A percentile compares a stretch with the other conserved stretches of the same genome.
These are phyloP conservation scores for Fusarium bactridioides DNA, from an alignment of 2,329 filamentous ascomycete genomes.

Conservation along the genomic window DNA sequence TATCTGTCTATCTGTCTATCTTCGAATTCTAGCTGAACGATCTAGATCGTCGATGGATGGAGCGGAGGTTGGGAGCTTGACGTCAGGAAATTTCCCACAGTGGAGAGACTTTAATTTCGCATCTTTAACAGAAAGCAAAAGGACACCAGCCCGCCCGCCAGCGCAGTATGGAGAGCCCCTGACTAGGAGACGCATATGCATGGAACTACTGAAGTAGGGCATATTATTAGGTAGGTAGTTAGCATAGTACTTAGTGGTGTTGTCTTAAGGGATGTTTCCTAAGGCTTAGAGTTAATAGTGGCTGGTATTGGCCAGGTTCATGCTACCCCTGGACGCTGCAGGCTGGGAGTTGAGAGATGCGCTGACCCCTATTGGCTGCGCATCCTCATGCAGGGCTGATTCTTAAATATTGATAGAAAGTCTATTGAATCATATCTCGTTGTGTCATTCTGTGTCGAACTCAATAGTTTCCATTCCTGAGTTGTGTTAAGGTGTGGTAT, in stretches of 20 bases:
- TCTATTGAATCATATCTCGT: neutral
- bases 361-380: neutral
- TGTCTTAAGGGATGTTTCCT: conserved; percentile 5
- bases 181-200: conserved; percentile 25
- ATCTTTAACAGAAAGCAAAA: conserved; percentile 5
- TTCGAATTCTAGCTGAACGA: neutral
- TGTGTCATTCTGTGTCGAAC: conserved; percentile 6
- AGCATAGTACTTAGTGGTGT: neutral
- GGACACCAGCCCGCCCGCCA: neutral
- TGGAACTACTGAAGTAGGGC: conserved; percentile 18
- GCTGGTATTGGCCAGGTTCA: conserved; percentile 3
- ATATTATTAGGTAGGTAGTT: neutral
- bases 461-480: conserved; percentile 18
- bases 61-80: conserved; percentile 22
- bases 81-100: conserved; percentile 35
- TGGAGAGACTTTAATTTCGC: conserved; percentile 37
- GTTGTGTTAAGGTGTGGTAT: conserved; percentile 13
- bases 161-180: conserved; percentile 8
- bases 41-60: conserved; percentile 33
- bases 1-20: neutral
- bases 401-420: neutral
- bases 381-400: neutral
- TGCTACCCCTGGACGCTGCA: conserved; percentile 27
- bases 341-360: conserved; percentile 4
- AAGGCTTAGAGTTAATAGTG: neutral